Base-by-base conservation (phyloP, 1,139 yeast species). In the Candida buenavistaensis region DNA sequence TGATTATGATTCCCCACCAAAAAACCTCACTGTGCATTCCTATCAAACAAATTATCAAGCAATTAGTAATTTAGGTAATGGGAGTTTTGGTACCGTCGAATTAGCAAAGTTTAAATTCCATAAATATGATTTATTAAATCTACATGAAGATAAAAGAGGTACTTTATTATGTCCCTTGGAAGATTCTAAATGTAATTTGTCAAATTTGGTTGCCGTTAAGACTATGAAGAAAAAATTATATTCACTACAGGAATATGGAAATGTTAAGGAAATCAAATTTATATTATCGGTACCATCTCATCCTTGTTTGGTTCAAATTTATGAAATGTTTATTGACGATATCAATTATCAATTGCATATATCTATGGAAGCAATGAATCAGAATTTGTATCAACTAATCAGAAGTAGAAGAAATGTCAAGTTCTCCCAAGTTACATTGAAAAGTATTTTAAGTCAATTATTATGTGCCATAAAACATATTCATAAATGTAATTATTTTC, bases 341-440 rank as follows among this genome's bases (percentile, higher is more conserved):
- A 44, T 51, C 8, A 61, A 71, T 29, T 72, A 66, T 45, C 78
- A 76, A 46, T 68, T 88, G 38, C 89, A 86, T 52, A 85, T 90
- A 28, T 83, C 85, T 5, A 88, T 90, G 95, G 97, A 92, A 57
- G 73, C 82, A 16, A 77, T 90, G 87, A 86, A 82, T 46, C 88
- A 81, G 58, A 88, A 82, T 51, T 66, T 92, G 39, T 80, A 80
- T 49, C 89, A 86, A 54, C 67, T 84, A 50, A 81, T 85, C 71
- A 77, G 71, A 41, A 64, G 75, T 17, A 66, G 90, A 42, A 72
- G 69, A 38, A 59, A 62, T 19, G 61, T 64, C 20, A 62, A 59
- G 1, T 81, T 87, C 44, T 72, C 86, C 3, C 62, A 73, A 1
- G 62, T 62, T n/a, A 79, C 88, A 2, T 55, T 85, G 35, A 78